A percentile compares a stretch with the other conserved stretches of the same genome.
Evolutionary conservation across 225 moss, liverwort and hornwort species (phyloP).

Genomic region (Ulota crispa): DNA sequence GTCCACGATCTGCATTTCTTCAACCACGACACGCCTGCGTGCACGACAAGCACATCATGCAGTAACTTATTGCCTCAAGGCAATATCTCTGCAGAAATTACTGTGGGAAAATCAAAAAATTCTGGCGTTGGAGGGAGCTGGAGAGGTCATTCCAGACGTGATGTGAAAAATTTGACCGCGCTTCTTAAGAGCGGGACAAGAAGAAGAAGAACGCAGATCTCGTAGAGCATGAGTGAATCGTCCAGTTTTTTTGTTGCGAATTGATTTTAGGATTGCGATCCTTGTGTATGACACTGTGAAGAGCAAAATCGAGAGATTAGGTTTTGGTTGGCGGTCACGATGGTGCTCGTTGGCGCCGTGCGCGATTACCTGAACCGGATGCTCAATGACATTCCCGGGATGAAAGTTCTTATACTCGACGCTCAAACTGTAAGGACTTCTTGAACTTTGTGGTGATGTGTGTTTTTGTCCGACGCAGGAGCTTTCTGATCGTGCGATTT

Average conservation of each 20-base stretch:
- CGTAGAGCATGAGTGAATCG: neutral
- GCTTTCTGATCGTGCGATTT: neutral
- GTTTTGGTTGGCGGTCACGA: conserved; percentile 22
- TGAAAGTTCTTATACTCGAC: conserved; percentile 97
- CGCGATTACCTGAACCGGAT: conserved; percentile 93
- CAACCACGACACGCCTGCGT: neutral
- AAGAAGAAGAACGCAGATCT: neutral
- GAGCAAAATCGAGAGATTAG: neutral
- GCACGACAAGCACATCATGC: neutral
- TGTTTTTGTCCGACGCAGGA: neutral
- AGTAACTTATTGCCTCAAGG: neutral
- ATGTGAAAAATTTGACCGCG: neutral
- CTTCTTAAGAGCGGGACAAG: neutral
- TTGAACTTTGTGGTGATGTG: conserved; percentile 1
- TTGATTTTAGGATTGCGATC: neutral
- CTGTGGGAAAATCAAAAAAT: neutral
- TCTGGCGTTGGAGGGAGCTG: neutral
- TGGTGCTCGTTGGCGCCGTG: conserved; percentile 94
- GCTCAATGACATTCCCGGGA: conserved; percentile 86
- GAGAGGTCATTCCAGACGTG: neutral
- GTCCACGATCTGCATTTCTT: neutral
- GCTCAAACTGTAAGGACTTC: conserved; percentile 69
- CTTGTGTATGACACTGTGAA: conserved; percentile 6
- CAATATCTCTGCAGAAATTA: neutral
- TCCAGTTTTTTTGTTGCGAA: neutral